Conservation (phyloP, 164 flowering plant species). For the Saururus chinensis region DNA sequence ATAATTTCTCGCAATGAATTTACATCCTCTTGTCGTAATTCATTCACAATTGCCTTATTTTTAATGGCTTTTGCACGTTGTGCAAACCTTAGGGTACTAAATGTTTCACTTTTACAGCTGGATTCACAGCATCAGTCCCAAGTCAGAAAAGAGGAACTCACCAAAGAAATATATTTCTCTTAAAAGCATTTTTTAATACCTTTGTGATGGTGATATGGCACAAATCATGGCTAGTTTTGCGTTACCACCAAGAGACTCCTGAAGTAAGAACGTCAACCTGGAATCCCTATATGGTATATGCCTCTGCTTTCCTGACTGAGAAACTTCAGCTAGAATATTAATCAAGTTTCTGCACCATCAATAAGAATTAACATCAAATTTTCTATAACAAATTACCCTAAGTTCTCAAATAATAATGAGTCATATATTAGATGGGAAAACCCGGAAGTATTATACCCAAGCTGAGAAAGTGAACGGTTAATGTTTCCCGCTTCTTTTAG, state of each 20-base stretch:
- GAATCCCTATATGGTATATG: constrained; percentile 99
- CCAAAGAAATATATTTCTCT: neutral
- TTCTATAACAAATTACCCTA: neutral
- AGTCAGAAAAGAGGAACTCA: constrained; percentile 1
- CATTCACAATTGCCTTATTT: constrained; percentile 93
- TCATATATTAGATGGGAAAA: neutral
- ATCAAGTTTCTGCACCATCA: constrained; percentile 64
- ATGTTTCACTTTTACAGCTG: constrained; percentile 92
- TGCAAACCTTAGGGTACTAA: constrained; percentile 91
- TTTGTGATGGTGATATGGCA: constrained; percentile 86
- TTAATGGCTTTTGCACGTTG: constrained; percentile 95
- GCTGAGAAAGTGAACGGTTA: constrained; percentile 92
- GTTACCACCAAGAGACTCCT: constrained; percentile 98
- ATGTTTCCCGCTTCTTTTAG: constrained; percentile 99
- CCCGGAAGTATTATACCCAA: constrained; percentile 52
- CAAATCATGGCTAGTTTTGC: constrained; percentile 95
- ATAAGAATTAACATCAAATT: neutral
- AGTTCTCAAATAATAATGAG: neutral
- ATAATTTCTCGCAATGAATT: constrained; percentile 79
- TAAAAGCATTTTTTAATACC: constrained; percentile 27
- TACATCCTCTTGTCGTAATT: constrained; percentile 86
- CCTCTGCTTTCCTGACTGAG: constrained; percentile 91
- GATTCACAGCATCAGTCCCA: constrained; percentile 9
- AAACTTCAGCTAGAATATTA: constrained; percentile 94
- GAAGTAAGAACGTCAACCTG: constrained; percentile 82